A percentile compares a stretch with the other conserved stretches of the same genome.
Evolutionary conservation across 306 rosid genomes (phyloP).

Genomic region (Cicer bijugum): DNA sequence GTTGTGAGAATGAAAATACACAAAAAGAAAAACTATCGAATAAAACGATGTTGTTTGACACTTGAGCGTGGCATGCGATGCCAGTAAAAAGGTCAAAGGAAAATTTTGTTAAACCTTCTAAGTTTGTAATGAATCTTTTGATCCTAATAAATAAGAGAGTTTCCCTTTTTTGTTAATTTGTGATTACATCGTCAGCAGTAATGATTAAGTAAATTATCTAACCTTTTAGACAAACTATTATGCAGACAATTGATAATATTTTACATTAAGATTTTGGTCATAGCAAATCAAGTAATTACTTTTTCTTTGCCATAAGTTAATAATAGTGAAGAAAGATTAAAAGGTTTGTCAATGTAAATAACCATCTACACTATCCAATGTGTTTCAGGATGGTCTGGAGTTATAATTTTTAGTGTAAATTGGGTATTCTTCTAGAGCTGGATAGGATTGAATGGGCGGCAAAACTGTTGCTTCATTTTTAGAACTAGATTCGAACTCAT

Average conservation of each 20-base stretch:
- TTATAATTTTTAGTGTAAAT: no score
- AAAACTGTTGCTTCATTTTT: no score
- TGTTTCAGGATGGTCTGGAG: no score
- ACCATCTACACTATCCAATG: neutral
- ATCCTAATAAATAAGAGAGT: slow-evolving; percentile 14
- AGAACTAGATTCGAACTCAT: no score
- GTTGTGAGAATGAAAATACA: slow-evolving; percentile 4
- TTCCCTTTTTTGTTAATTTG: neutral
- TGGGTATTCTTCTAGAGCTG: no score
- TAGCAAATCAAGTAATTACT: neutral
- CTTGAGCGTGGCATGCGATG: neutral
- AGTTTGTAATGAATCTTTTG: slow-evolving; percentile 36
- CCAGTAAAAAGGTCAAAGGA: neutral
- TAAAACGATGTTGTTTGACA: neutral
- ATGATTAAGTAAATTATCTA: neutral
- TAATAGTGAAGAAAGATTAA: neutral
- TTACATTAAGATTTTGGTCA: neutral
- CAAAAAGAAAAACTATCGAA: neutral
- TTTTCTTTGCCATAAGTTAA: neutral
- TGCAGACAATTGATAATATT: neutral
- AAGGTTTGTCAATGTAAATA: neutral
- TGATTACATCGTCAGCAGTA: neutral
- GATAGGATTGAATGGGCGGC: no score
- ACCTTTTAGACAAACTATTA: neutral
- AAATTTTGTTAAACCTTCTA: slow-evolving; percentile 25